Base-by-base conservation (phyloP, 352 stramenopile species). In the Phytophthora foliorum region DNA sequence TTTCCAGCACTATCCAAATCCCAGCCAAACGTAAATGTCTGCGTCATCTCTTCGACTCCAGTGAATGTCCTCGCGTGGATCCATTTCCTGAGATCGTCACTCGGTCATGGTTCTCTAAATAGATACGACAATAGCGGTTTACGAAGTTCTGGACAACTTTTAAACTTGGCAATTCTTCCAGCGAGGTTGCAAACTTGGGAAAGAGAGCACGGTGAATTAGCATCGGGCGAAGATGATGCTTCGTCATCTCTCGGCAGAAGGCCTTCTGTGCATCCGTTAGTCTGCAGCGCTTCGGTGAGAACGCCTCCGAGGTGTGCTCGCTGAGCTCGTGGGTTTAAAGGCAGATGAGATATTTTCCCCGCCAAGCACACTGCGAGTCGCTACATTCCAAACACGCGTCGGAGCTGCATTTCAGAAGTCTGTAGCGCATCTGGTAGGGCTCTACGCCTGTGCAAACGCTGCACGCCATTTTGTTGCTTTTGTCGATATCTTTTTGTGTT, bases 21-120 rank as follows among this genome's bases (percentile, higher is more conserved):
- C 36, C 46, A 60, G 6, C 19, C 41, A 38, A 60, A 67, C 6
- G 39, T 60, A 11, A 67, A 60, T 6, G 48, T n/a, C 41, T 67
- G 13, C 21, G 39, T n/a, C n/a, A n/a, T n/a, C n/a, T n/a, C n/a
- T n/a, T n/a, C n/a, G n/a, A n/a, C n/a, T n/a, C 58, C 48, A 14
- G 11, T 54, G 29, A 32, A 59, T 1, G 27, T 24, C 1, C 16
- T 10, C 10, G 0, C 38, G n/a, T 46, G n/a, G 4, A 67, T 8
- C 49, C 58, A 67, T 2, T 34, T 14, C 11, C 24, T 56, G 0
- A 68, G 6, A 11, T 54, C 51, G 9, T 50, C 21, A 62, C 29
- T 16, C 41, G 39, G 16, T 68, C 60, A 8, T 68, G 19, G 17
- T 57, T 60, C 2, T 41, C 29, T 0, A 62, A 19, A 14, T 68